Conservation (phyloP, 139 green algal genomes). For the Chlorella vulgaris region DNA sequence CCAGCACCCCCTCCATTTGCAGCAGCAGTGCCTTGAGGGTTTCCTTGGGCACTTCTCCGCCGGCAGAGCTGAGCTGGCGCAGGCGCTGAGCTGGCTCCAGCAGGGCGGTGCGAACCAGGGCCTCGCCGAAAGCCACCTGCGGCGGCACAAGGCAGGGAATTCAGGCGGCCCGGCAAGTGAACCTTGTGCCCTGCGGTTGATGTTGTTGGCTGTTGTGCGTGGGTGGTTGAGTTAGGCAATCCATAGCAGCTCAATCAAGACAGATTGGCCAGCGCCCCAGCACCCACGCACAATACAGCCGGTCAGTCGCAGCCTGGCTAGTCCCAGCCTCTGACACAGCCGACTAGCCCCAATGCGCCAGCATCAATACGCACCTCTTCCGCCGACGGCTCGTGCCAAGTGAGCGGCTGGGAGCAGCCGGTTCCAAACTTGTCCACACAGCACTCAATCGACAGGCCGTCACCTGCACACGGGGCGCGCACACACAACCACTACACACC, state of each 20-base stretch:
- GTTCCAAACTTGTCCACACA: constrained; percentile 51
- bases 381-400: constrained; percentile 17
- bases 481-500: neutral
- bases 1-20: constrained; percentile 40
- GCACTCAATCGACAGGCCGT: constrained; percentile 30
- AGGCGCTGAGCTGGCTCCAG: neutral
- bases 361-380: constrained; percentile 33
- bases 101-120: neutral
- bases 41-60: constrained; percentile 21
- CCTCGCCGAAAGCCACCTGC: neutral
- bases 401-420: constrained; percentile 25
- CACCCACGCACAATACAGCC: neutral
- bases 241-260: no score
- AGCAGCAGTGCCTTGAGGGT: constrained; percentile 38
- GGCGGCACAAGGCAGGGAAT: neutral
- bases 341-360: neutral
- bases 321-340: neutral
- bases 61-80: neutral
- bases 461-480: neutral
- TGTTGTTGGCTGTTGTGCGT: no score
- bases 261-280: no score
- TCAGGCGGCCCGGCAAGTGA: neutral
- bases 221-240: no score
- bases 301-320: neutral
- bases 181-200: no score